A percentile compares a stretch with the other conserved stretches of the same genome.
phyloP scores from a whole-genome alignment of 169 alveolate genomes.

The Prorocentrum cordatum region DNA sequence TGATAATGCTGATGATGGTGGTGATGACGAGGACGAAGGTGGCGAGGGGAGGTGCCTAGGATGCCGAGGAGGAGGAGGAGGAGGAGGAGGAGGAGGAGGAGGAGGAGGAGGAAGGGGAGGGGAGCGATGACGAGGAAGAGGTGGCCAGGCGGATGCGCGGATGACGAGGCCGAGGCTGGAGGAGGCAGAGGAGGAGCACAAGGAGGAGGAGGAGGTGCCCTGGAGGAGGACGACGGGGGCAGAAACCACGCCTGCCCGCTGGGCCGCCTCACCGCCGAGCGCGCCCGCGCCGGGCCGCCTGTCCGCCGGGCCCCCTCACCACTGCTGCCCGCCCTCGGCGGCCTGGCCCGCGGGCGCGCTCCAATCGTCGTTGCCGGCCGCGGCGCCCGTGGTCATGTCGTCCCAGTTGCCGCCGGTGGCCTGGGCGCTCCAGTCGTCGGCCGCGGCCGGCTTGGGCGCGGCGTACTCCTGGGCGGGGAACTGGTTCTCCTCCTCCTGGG shows the following conservation, averaged over 20 bases:
- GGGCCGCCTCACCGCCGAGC: neutral
- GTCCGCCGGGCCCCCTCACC: too few species aligned
- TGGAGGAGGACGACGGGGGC: neutral
- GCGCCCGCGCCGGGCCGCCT: neutral
- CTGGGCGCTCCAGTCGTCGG: too few species aligned
- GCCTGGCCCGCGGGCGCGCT: constrained; percentile 26
- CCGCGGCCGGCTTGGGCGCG: neutral
- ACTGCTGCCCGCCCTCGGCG: neutral
- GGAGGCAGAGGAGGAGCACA: neutral
- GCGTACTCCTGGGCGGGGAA: neutral
- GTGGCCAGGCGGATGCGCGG: neutral
- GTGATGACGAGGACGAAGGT: neutral
- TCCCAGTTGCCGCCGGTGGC: constrained; percentile 24
- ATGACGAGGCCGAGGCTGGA: neutral
- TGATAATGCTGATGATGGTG: neutral
- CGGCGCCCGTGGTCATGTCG: constrained; percentile 37
- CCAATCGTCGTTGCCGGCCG: constrained; percentile 20
- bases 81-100: neutral
- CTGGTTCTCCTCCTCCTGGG: neutral
- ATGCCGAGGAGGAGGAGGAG: neutral
- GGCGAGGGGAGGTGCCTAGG: too few species aligned
- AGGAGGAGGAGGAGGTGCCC: neutral
- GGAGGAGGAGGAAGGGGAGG: neutral
- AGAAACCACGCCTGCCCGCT: neutral
- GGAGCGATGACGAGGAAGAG: neutral